Evolutionary conservation across 2,329 filamentous ascomycete genomes (phyloP).

Genomic region (Trichoderma atrobrunneum): DNA sequence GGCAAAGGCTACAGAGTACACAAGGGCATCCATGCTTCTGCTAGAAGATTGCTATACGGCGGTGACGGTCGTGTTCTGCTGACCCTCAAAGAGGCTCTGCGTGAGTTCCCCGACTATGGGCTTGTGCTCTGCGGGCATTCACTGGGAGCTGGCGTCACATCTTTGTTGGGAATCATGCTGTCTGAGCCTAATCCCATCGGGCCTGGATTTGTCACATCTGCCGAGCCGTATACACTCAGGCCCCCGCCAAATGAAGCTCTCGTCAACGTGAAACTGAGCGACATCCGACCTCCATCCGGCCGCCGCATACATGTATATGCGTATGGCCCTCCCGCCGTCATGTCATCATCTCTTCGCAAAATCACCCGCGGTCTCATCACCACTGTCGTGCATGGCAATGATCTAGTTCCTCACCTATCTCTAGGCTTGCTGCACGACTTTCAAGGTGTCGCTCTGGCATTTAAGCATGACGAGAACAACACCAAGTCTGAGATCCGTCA

Average conservation of each 20-base stretch:
- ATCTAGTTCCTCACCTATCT: slow-evolving; percentile 71
- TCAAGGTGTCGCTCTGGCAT: slow-evolving; percentile 67
- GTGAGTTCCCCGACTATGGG: slow-evolving; percentile 66
- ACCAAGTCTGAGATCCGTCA: slow-evolving; percentile 65
- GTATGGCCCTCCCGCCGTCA: slow-evolving; percentile 70
- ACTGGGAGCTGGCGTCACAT: slow-evolving; percentile 66
- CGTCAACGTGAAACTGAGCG: slow-evolving; percentile 27
- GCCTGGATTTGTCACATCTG: slow-evolving; percentile 61
- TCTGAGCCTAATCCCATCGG: slow-evolving; percentile 57
- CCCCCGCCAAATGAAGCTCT: slow-evolving; percentile 36
- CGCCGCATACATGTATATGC: slow-evolving; percentile 76
- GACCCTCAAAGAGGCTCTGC: slow-evolving; percentile 62
- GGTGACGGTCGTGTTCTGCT: slow-evolving; percentile 64
- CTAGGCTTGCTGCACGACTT: slow-evolving; percentile 73
- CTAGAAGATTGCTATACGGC: slow-evolving; percentile 63
- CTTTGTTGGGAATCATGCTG: slow-evolving; percentile 68
- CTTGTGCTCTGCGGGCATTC: slow-evolving; percentile 69
- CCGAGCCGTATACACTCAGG: slow-evolving; percentile 43
- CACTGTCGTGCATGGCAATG: slow-evolving; percentile 68
- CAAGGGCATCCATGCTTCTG: slow-evolving; percentile 71
- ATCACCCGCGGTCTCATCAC: slow-evolving; percentile 73
- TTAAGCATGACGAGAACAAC: slow-evolving; percentile 67
- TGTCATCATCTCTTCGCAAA: slow-evolving; percentile 66
- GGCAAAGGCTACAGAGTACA: slow-evolving; percentile 67
- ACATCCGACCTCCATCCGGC: slow-evolving; percentile 59